phyloP scores from a whole-genome alignment of 495 filamentous ascomycete genomes.

The Penicillium antarcticum region DNA sequence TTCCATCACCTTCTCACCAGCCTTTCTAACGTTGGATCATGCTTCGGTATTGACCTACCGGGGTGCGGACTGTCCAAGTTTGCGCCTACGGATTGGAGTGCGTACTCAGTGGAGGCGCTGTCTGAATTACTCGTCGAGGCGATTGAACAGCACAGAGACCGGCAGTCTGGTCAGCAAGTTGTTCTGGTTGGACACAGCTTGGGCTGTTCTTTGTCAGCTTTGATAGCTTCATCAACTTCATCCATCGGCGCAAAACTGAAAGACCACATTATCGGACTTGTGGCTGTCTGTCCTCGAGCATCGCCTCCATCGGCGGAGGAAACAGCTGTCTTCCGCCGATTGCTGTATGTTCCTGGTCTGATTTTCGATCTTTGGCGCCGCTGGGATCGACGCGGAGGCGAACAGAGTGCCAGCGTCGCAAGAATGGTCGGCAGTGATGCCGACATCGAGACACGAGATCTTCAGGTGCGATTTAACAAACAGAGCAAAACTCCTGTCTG shows the following conservation, averaged over 20 bases:
- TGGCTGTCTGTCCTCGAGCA: slow-evolving; percentile 77
- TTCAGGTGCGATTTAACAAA: slow-evolving; percentile 80
- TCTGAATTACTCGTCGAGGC: slow-evolving; percentile 68
- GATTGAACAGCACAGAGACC: slow-evolving; percentile 68
- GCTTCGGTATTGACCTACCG: slow-evolving; percentile 84
- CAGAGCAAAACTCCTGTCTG: slow-evolving; percentile 80
- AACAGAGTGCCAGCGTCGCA: slow-evolving; percentile 70
- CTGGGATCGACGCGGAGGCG: slow-evolving; percentile 81
- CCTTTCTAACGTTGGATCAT: slow-evolving; percentile 80
- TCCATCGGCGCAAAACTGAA: slow-evolving; percentile 45
- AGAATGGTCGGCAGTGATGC: slow-evolving; percentile 76
- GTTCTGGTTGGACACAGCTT: slow-evolving; percentile 85
- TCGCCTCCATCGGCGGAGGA: slow-evolving; percentile 55
- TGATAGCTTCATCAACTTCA: slow-evolving; percentile 64
- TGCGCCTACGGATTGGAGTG: slow-evolving; percentile 65
- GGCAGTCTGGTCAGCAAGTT: slow-evolving; percentile 65
- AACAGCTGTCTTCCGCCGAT: slow-evolving; percentile 46
- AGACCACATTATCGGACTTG: slow-evolving; percentile 66
- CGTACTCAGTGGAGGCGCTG: slow-evolving; percentile 75
- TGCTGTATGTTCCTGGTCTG: slow-evolving; percentile 63
- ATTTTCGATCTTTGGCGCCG: slow-evolving; percentile 74
- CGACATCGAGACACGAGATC: slow-evolving; percentile 67
- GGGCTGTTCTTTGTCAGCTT: slow-evolving; percentile 74
- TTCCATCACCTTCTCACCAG: slow-evolving; percentile 80
- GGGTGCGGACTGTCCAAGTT: slow-evolving; percentile 82